Percentiles rank a stretch among this genome's conserved stretches.
Evolutionary conservation across 352 stramenopile species (phyloP).

Genomic region (Peronospora destructor): DNA sequence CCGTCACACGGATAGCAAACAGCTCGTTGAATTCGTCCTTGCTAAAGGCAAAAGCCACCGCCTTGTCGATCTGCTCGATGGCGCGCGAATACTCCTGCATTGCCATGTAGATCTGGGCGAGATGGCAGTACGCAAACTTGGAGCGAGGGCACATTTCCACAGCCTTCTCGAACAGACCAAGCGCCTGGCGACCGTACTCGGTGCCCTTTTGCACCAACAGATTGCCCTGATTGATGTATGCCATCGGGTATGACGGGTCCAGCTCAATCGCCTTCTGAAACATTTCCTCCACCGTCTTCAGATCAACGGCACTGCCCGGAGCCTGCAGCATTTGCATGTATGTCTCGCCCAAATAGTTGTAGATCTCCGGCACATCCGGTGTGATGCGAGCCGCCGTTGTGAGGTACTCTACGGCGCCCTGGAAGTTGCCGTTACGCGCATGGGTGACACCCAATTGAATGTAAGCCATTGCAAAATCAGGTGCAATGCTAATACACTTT

Average conservation of each 20-base stretch:
- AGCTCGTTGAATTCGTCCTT: conserved; percentile 72
- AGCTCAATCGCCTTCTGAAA: conserved; percentile 77
- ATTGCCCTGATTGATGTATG: conserved; percentile 83
- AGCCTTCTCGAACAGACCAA: conserved; percentile 69
- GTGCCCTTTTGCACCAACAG: conserved; percentile 69
- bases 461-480: conserved; percentile 79
- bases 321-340: conserved; percentile 80
- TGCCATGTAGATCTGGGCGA: conserved; percentile 81
- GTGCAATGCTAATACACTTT: conserved; percentile 56
- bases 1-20: conserved; percentile 71
- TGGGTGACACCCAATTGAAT: conserved; percentile 77
- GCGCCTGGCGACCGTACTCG: conserved; percentile 61
- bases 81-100: conserved; percentile 77
- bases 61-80: conserved; percentile 78
- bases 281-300: conserved; percentile 62
- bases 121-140: conserved; percentile 78
- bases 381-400: conserved; percentile 54
- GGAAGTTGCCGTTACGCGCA: conserved; percentile 64
- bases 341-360: conserved; percentile 83
- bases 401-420: conserved; percentile 61
- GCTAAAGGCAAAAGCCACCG: conserved; percentile 64
- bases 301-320: conserved; percentile 38
- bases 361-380: conserved; percentile 71
- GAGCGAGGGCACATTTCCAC: conserved; percentile 71
- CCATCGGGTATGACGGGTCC: conserved; percentile 78